These are phyloP conservation scores for Flaveria floridana DNA, from an alignment of 140 eudicot species.

Conservation along the genomic window DNA sequence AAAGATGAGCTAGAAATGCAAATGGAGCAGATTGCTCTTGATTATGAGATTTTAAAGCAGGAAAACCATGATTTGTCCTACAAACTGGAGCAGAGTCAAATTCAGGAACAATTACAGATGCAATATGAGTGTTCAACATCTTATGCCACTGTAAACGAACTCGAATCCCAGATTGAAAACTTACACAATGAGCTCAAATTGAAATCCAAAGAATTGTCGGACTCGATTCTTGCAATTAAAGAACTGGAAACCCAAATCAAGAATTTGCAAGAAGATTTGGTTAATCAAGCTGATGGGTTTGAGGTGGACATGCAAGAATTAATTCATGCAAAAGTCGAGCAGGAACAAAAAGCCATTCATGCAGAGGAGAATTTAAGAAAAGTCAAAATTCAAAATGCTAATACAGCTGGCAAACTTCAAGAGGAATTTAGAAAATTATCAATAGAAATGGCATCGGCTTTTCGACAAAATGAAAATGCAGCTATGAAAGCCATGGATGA, in stretches of 20 bases:
- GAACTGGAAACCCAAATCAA: constrained; percentile 61
- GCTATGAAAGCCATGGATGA: constrained; percentile 75
- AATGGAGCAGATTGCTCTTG: constrained; percentile 95
- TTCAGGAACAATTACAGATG: constrained; percentile 82
- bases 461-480: constrained; percentile 71
- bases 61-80: constrained; percentile 76
- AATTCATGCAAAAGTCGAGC: constrained; percentile 66
- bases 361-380: constrained; percentile 79
- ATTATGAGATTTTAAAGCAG: constrained; percentile 91
- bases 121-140: constrained; percentile 88
- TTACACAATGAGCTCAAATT: constrained; percentile 49
- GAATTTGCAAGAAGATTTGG: constrained; percentile 69
- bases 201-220: constrained; percentile 44
- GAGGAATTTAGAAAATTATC: constrained; percentile 79
- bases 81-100: constrained; percentile 76
- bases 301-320: constrained; percentile 81
- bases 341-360: constrained; percentile 78
- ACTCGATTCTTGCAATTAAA: constrained; percentile 38
- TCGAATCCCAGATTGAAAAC: constrained; percentile 51
- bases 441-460: constrained; percentile 66
- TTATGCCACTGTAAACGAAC: constrained; percentile 51
- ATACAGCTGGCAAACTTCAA: constrained; percentile 80
- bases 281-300: constrained; percentile 70
- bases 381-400: constrained; percentile 66
- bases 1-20: constrained; percentile 90